Evolutionary conservation across 1,139 yeast genomes (phyloP), one percentile per base, ranked within the genome.

Genomic region (Eremothecium sinecaudum): DNA sequence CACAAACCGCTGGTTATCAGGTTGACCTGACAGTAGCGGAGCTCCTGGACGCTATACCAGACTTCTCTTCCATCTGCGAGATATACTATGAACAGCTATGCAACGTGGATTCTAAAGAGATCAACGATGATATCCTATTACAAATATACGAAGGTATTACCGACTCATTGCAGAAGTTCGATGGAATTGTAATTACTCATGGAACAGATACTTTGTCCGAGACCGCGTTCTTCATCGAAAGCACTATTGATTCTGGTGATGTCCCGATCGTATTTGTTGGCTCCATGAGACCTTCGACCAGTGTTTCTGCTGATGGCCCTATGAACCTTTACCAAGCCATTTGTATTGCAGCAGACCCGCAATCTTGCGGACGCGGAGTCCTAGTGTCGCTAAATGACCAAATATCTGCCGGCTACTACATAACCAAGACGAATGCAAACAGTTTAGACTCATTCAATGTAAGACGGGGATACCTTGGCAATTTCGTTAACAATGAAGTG

Each of bases 171-270:
- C 63, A 63, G 36, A 69, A 64, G 41, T 57, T 70, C 39, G 62
- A 61, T 28, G 63, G 69, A 3, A 71, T 70, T 39, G 83, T 77
- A 18, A 71, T 77, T 26, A 77, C 83, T 2, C 84, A 77, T 51
- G 84, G 84, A 10, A 77, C 84, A 2, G 84, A 77, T 49, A 75
- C 83, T 2, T 63, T 76, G 61, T 79, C 79, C 39, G 84, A 77
- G 51, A 76, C 84, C 4, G 75, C 82, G 1, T 77, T 76, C 47
- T 77, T 77, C 51, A 59, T 77, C 28, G 81, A 76, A 45, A 61
- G 71, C 39, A 72, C 81, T 3, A 59, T 76, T 23, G 66, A 70
- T 38, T 64, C 75, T 23, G 64, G 64, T 39, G 63, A 63, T 32
- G 71, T 74, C 38, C 82, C 82, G 2, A 69, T 77, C 33, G 82